Conservation (phyloP, 306 rosid genomes). For the Fragaria nilgerrensis region DNA sequence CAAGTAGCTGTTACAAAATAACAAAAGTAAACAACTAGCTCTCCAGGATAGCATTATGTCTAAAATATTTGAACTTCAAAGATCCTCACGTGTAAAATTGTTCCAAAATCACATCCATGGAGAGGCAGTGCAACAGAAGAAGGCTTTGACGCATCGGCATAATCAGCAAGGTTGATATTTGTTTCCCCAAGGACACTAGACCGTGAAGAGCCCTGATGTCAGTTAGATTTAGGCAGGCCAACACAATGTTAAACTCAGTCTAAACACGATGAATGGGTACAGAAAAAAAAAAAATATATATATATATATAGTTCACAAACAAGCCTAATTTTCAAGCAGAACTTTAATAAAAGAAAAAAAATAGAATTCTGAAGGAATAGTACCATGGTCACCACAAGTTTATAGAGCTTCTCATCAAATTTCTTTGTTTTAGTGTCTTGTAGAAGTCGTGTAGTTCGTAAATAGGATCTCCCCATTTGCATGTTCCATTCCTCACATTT, state of each 20-base stretch:
- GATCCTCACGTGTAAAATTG: slow-evolving; percentile 78
- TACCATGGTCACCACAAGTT: slow-evolving; percentile 91
- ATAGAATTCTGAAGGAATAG: slow-evolving; percentile 24
- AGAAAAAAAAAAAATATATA: not conserved
- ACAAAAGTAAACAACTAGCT: slow-evolving; percentile 14
- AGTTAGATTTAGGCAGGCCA: slow-evolving; percentile 31
- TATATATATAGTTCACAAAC: not conserved
- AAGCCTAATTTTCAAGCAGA: slow-evolving; percentile 1
- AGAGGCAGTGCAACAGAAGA: slow-evolving; percentile 65
- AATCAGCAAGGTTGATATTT: slow-evolving; percentile 82
- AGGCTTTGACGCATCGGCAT: slow-evolving; percentile 92
- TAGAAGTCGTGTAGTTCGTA: slow-evolving; percentile 96
- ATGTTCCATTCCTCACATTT: slow-evolving; percentile 92
- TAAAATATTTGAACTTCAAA: slow-evolving; percentile 21
- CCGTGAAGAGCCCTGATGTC: slow-evolving; percentile 82
- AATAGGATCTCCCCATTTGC: slow-evolving; percentile 98
- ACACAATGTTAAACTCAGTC: slow-evolving; percentile 32
- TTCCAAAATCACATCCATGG: slow-evolving; percentile 81
- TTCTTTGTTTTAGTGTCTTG: slow-evolving; percentile 84
- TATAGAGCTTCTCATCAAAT: slow-evolving; percentile 86
- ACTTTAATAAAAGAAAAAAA: not conserved
- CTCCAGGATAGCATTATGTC: slow-evolving; percentile 12
- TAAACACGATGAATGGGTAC: slow-evolving; percentile 4
- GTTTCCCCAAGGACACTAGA: slow-evolving; percentile 96
- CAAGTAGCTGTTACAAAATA: slow-evolving; percentile 7